phyloP scores from a whole-genome alignment of 371 early-diverging fungal genomes.

The Mortierella sp. region DNA sequence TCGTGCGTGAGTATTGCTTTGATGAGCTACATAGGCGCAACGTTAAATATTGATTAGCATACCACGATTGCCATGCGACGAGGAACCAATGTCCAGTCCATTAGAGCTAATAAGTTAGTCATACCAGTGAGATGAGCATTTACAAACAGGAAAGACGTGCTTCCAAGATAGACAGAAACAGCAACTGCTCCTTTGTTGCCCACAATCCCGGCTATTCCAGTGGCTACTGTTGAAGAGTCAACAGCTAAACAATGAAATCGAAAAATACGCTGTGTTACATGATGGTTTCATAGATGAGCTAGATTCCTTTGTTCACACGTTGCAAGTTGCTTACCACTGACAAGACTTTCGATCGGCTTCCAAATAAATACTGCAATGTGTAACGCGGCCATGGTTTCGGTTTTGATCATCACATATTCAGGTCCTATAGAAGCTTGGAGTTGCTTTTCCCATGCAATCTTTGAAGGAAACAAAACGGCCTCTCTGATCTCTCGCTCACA shows the following conservation, averaged over 20 bases:
- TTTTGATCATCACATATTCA: constrained; percentile 66
- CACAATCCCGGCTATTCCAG: constrained; percentile 73
- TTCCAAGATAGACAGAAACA: constrained; percentile 70
- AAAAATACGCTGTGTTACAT: neutral
- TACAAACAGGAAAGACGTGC: constrained; percentile 74
- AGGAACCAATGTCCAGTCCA: neutral
- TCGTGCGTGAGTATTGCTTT: constrained; percentile 40
- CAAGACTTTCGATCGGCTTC: constrained; percentile 63
- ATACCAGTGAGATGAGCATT: constrained; percentile 83
- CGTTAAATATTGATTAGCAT: neutral
- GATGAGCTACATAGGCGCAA: constrained; percentile 24
- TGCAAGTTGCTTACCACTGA: constrained; percentile 55
- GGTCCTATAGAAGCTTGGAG: constrained; percentile 62
- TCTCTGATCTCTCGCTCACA: constrained; percentile 76
- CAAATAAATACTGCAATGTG: constrained; percentile 80
- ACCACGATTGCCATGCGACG: no score
- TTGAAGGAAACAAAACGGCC: constrained; percentile 72
- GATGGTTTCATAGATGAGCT: neutral
- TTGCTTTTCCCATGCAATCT: constrained; percentile 71
- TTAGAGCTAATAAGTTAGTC: neutral
- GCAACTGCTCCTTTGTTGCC: constrained; percentile 91
- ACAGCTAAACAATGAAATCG: constrained; percentile 23
- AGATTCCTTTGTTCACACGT: neutral
- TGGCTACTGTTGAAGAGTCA: constrained; percentile 60
- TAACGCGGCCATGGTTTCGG: constrained; percentile 76